Percentiles rank a stretch among this genome's conserved stretches.
These are phyloP conservation scores for Candida krabiensis DNA, from an alignment of 805 yeast genomes.

Conservation along the genomic window DNA sequence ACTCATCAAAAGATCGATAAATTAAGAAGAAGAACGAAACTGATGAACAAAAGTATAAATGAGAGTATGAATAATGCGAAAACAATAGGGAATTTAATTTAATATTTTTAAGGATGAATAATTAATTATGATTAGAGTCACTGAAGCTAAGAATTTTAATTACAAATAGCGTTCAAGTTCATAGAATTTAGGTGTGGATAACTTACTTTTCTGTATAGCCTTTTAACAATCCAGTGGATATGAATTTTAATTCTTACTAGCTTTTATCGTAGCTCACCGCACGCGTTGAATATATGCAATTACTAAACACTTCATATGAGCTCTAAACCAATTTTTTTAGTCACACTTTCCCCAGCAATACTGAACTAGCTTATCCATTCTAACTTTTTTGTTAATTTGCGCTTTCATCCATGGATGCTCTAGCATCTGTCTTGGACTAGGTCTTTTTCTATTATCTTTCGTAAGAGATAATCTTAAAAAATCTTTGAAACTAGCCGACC, in stretches of 20 bases:
- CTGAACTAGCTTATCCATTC: slow-evolving; percentile 82
- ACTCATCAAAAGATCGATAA: slow-evolving; percentile 11
- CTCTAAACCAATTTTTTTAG: not conserved
- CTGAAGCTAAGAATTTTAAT: too few relatives aligned
- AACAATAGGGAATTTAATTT: slow-evolving; percentile 10
- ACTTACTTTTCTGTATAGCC: too few relatives aligned
- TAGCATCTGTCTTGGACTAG: slow-evolving; percentile 92
- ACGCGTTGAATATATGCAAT: too few relatives aligned
- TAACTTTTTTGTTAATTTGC: slow-evolving; percentile 68
- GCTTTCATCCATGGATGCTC: slow-evolving; percentile 91
- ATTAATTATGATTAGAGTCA: too few relatives aligned
- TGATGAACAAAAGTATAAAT: slow-evolving; percentile 14
- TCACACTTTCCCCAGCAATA: slow-evolving; percentile 58
- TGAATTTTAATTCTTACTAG: too few relatives aligned
- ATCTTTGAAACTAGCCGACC: slow-evolving; percentile 83
- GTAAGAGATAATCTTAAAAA: slow-evolving; percentile 79
- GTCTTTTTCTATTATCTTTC: slow-evolving; percentile 77
- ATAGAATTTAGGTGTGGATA: too few relatives aligned
- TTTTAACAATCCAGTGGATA: too few relatives aligned
- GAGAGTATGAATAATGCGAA: slow-evolving; percentile 14
- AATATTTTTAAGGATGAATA: too few relatives aligned
- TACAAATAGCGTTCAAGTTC: too few relatives aligned
- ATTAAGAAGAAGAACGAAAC: slow-evolving; percentile 13
- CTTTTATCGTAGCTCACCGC: too few relatives aligned
- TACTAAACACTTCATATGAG: too few relatives aligned